Evolutionary conservation across 306 rosid species (phyloP), one percentile per base, ranked within the genome.

Genomic region (Cucurbita ficifolia): DNA sequence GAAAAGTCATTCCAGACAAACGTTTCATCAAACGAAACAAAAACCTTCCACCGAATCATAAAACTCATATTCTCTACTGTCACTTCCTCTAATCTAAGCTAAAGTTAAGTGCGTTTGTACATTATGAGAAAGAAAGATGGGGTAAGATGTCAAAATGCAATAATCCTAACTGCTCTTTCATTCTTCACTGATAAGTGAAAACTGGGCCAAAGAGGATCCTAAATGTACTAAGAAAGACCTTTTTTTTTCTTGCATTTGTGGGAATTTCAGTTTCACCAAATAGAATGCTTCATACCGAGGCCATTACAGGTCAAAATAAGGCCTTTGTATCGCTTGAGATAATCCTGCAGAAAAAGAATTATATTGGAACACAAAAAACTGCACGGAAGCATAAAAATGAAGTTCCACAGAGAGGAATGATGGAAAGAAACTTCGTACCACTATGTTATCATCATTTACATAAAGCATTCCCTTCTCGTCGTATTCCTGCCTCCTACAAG

Each of bases 251-350:
- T 7, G 40, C 24, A 13, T 9, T 24, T 8, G 46, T 22, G 14
- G 56, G 73, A 48, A 14, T 16, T 48, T 69, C 57, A 19, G 24
- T 11, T 73, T 85, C 81, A 95, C 96, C 88, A 95, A 33, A 89
- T 85, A 7, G 97, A 89, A 73, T 87, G 95, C 88, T 82, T 89
- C 53, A 95, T 75, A 76, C 99, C 99, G 11, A 95, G 96, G 73
- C 99, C 99, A 75, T 91, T 95, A 81, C 99, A 95, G 3, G 99
- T 95, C 86, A 95, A 81, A 85, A 95, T 89, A 74, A 95, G 99
- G 69, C 99, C 90, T 85, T 91, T 95, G 88, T 95, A 82, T 36
- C 97, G 92, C 80, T 91, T 82, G 51, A 95, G 96, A 82, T 95
- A 91, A 81, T 95, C 99, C 99, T 95, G 86, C 80, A 76, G 38